Base-by-base conservation (phyloP, 129 eudicot species). In the Sambucus nigra region DNA sequence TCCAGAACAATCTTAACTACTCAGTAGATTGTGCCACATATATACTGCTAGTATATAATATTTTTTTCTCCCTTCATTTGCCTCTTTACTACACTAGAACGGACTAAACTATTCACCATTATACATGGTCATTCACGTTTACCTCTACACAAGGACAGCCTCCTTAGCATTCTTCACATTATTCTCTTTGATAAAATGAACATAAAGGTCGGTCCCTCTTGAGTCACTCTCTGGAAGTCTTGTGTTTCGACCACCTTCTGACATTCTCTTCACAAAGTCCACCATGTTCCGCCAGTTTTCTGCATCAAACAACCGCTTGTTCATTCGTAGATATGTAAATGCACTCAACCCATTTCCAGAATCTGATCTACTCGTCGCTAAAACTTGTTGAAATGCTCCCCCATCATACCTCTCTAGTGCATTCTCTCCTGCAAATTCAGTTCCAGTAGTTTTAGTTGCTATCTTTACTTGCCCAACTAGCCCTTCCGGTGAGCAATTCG, bases 401-500 rank as follows among this genome's bases (percentile, higher is more conserved):
- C 60, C 53, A 47, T 91, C 98, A 5, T 82, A 91, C 57, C 98
- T 82, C 57, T 85, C 95, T 13, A 91, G 59, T 2, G 98, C 95
- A 60, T 91, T 91, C 61, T 91, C 98, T 55, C 98, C 98, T 1
- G 98, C 98, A 26, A 85, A 69, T 32, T 74, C 86, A 4, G 69
- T 51, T 51, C 82, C 77, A 11, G 95, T 79, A 27, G 71, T 58
- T 69, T 53, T 68, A 2, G 94, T 79, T 12, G 98, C 95, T 65
- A 35, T 29, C 79, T 79, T 85, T 7, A 82, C 98, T 60, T 91
- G 98, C 63, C 73, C 59, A 14, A 91, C 95, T 53, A 91, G 60
- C 13, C 94, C 95, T 71, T 85, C 94, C 1, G 94, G 98, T 0
- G 95, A 91, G 74, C 94, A 84, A 47, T 67, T 77, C 15, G 95